Percentiles rank a stretch among this genome's conserved stretches.
phyloP scores from a whole-genome alignment of 345 rosid species.

The Cardamine resedifolia region DNA sequence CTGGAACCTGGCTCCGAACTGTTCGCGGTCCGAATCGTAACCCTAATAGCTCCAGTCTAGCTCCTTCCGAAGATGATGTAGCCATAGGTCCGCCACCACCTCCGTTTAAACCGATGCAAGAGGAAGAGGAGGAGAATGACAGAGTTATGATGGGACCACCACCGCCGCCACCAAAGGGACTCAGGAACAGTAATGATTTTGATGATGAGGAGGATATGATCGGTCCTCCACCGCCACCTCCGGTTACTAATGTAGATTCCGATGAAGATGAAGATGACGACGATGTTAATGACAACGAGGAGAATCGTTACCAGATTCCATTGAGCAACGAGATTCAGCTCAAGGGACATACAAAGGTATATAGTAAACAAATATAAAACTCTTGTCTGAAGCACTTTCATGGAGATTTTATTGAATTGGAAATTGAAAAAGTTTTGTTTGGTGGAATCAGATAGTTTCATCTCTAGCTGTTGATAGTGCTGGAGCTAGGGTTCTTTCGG shows the following conservation, averaged over 20 bases:
- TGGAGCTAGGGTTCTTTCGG: constrained; percentile 94
- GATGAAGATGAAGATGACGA: constrained; percentile 54
- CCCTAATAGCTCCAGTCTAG: constrained; percentile 31
- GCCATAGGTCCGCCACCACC: constrained; percentile 43
- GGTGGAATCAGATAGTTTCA: constrained; percentile 71
- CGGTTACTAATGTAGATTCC: constrained; percentile 37
- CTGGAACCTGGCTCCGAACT: constrained; percentile 51
- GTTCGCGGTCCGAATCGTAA: constrained; percentile 44
- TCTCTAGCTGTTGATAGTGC: constrained; percentile 81
- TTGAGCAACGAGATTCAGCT: constrained; percentile 86
- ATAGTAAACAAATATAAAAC: constrained; percentile 5
- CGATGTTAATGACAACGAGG: constrained; percentile 49
- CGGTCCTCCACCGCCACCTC: constrained; percentile 64
- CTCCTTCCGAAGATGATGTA: constrained; percentile 23
- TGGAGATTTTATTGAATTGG: not conserved
- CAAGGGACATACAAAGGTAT: constrained; percentile 85
- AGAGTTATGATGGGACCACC: constrained; percentile 62
- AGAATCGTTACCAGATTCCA: constrained; percentile 65
- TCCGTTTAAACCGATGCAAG: constrained; percentile 16
- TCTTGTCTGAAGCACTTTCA: not conserved
- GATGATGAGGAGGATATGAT: constrained; percentile 49
- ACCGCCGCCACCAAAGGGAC: constrained; percentile 42
- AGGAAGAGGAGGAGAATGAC: constrained; percentile 30
- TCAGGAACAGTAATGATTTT: constrained; percentile 25
- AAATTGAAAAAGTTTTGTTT: constrained; percentile 2